phyloP scores from a whole-genome alignment of 306 rosid species.

The Vicia villosa region DNA sequence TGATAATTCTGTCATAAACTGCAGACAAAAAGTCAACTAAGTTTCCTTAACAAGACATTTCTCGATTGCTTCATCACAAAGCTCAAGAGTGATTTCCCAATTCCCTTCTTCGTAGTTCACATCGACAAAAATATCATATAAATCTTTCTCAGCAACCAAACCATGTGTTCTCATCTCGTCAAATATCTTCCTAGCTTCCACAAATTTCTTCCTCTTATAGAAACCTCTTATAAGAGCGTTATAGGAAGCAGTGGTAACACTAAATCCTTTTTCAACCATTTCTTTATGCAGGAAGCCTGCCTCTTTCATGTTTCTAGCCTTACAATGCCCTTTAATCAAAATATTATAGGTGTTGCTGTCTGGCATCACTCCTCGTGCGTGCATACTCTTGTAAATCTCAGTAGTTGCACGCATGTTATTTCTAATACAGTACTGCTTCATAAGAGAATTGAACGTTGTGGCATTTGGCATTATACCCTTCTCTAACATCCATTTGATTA shows the following conservation, averaged over 20 bases:
- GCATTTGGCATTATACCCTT: constrained; percentile 76
- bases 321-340: constrained; percentile 84
- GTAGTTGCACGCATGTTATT: constrained; percentile 62
- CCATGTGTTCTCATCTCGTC: constrained; percentile 85
- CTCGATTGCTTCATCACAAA: constrained; percentile 89
- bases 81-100: constrained; percentile 68
- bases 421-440: constrained; percentile 86
- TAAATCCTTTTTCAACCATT: constrained; percentile 69
- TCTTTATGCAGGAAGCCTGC: constrained; percentile 72
- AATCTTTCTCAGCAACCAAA: constrained; percentile 68
- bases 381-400: constrained; percentile 68
- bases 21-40: constrained; percentile 38
- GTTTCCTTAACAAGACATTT: constrained; percentile 56
- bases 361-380: constrained; percentile 62
- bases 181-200: constrained; percentile 70
- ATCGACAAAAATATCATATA: constrained; percentile 77
- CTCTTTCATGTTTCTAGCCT: constrained; percentile 86
- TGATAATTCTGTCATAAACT: constrained; percentile 26
- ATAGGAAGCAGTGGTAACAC: constrained; percentile 62
- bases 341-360: constrained; percentile 76
- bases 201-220: constrained; percentile 70
- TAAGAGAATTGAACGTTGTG: constrained; percentile 75
- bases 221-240: constrained; percentile 69
- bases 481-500: constrained; percentile 80
- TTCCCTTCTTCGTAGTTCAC: constrained; percentile 78